These are phyloP conservation scores for Debaryomycetaceae sp. DNA, from an alignment of 1,139 yeast species.

Conservation along the genomic window DNA sequence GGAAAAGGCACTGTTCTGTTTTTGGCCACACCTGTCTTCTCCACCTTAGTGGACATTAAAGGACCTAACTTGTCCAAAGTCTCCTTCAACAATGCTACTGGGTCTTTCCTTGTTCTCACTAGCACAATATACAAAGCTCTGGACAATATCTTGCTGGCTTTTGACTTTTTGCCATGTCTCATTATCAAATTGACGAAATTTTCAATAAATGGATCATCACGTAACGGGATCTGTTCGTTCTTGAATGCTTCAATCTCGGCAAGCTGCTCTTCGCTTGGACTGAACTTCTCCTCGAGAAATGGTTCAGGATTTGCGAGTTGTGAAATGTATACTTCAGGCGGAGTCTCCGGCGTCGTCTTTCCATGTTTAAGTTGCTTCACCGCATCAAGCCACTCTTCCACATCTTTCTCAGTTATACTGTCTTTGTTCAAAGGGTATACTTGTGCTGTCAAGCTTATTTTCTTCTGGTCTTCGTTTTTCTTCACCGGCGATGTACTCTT, in stretches of 20 bases:
- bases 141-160: slow-evolving; percentile 71
- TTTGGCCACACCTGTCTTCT: slow-evolving; percentile 84
- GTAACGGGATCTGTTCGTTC: slow-evolving; percentile 56
- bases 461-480: not conserved
- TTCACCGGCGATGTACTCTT: not conserved
- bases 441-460: slow-evolving; percentile 30
- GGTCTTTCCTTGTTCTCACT: slow-evolving; percentile 68
- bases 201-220: slow-evolving; percentile 67
- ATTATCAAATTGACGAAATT: slow-evolving; percentile 83
- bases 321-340: slow-evolving; percentile 43
- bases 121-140: slow-evolving; percentile 81
- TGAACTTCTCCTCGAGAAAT: slow-evolving; percentile 39
- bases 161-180: slow-evolving; percentile 87
- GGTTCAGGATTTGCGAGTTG: slow-evolving; percentile 35
- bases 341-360: slow-evolving; percentile 29
- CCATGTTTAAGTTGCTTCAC: slow-evolving; percentile 53
- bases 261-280: slow-evolving; percentile 60
- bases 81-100: slow-evolving; percentile 69
- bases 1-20: slow-evolving; percentile 81
- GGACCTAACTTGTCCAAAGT: slow-evolving; percentile 86
- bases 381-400: slow-evolving; percentile 65
- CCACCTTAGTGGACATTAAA: slow-evolving; percentile 70
- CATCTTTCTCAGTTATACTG: slow-evolving; percentile 49
- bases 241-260: slow-evolving; percentile 50
- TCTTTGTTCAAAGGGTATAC: slow-evolving; percentile 40